Evolutionary conservation across 495 filamentous ascomycete species (phyloP).

Genomic region (Penicillium riverlandense): DNA sequence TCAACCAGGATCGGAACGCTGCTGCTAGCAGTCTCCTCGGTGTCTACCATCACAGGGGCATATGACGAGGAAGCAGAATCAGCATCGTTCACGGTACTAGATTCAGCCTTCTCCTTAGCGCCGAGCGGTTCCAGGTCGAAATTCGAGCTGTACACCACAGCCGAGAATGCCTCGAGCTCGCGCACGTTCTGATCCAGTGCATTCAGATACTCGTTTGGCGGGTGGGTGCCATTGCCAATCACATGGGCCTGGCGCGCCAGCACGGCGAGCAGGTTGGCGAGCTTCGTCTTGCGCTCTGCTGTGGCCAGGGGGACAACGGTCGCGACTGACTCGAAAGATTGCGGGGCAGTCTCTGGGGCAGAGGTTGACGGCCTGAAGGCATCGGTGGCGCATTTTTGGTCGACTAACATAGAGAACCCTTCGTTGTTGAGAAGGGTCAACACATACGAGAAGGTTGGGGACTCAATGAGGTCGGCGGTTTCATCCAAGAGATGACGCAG

Average conservation of each 20-base stretch:
- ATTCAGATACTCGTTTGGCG: slow-evolving; percentile 75
- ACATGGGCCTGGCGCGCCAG: slow-evolving; percentile 81
- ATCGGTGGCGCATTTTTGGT: slow-evolving; percentile 67
- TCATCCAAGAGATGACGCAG: slow-evolving; percentile 90
- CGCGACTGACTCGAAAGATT: slow-evolving; percentile 35
- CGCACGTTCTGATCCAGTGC: slow-evolving; percentile 69
- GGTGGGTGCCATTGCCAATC: slow-evolving; percentile 68
- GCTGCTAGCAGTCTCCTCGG: slow-evolving; percentile 7
- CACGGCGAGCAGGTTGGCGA: slow-evolving; percentile 83
- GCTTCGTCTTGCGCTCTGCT: slow-evolving; percentile 54
- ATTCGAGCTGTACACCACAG: slow-evolving; percentile 89
- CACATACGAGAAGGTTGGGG: slow-evolving; percentile 78
- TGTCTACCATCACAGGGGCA: slow-evolving; percentile 18
- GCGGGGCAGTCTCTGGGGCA: slow-evolving; percentile 34
- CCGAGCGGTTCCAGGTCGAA: slow-evolving; percentile 60
- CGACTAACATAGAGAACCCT: slow-evolving; percentile 72
- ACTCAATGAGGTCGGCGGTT: slow-evolving; percentile 92
- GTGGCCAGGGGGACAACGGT: slow-evolving; percentile 28
- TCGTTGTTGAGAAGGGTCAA: slow-evolving; percentile 80
- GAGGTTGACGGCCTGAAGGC: slow-evolving; percentile 59
- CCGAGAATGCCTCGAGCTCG: slow-evolving; percentile 90
- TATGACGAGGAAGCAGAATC: slow-evolving; percentile 15
- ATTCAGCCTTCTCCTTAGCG: slow-evolving; percentile 10
- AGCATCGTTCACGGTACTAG: slow-evolving; percentile 5
- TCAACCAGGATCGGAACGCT: slow-evolving; percentile 8